Evolutionary conservation across 192 early-diverging fungal species (phyloP), one percentile per base, ranked within the genome.

Genomic region (Entomortierella chlamydospora): DNA sequence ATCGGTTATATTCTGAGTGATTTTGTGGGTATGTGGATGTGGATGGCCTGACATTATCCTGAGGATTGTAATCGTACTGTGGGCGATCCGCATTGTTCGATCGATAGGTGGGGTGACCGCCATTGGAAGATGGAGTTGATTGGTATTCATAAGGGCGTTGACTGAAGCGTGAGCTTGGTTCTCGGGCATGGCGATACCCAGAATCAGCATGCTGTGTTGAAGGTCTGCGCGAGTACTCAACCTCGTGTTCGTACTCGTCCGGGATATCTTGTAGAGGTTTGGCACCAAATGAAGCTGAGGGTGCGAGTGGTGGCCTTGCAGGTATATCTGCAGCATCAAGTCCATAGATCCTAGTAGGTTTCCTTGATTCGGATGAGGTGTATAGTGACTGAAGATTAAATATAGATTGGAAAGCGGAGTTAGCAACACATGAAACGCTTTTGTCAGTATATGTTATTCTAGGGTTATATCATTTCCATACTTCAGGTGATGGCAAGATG

Each of bases 311-410:
- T 17, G 71, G 57, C 28, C 56, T 13, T 9, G 47, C 25, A 33
- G 71, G 71, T 18, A 26, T 52, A 53, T 73, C 71, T 42, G 71
- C 71, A 25, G 71, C 71, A 25, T 73, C 71, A 26, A 64, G 57
- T n/a, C 71, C 71, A 30, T 73, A 73, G 28, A 73, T 65, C 2
- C 71, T 45, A 1, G 57, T 26, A 18, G 71, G 39, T 41, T 50
- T 71, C 15, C 60, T 61, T 0, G 50, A 13, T 26, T 68, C 66
- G n/a, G n/a, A n/a, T 12, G n/a, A 51, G 20, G 12, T 20, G 47
- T 51, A 43, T 33, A 71, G 25, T 18, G 60, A 41, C 69, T 71
- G 33, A 5, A n/a, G 29, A 28, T 30, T 2, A 15, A 56, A 2
- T 45, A 8, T 2, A 43, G 9, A 25, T 26, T 37, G 10, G 13